Evolutionary conservation across 2,329 filamentous ascomycete species (phyloP).

Genomic region (Myriangium duriaei): DNA sequence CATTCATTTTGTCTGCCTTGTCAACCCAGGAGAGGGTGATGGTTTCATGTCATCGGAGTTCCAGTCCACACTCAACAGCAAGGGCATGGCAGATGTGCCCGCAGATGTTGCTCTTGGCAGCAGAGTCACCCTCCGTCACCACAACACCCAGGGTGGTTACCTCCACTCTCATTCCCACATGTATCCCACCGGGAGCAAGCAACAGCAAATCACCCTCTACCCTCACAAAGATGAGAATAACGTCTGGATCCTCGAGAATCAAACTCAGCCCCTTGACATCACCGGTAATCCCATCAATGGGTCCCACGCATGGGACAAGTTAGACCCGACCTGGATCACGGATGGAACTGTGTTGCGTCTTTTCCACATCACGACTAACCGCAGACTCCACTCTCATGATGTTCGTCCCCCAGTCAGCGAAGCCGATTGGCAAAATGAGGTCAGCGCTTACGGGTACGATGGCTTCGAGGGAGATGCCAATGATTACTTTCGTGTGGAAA

Average conservation of each 20-base stretch:
- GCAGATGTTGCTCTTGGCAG: slow-evolving; percentile 87
- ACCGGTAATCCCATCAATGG: slow-evolving; percentile 64
- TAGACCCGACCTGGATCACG: slow-evolving; percentile 57
- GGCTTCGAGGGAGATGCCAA: slow-evolving; percentile 96
- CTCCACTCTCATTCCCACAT: slow-evolving; percentile 93
- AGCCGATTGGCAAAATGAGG: slow-evolving; percentile 45
- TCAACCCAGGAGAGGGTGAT: slow-evolving; percentile 92
- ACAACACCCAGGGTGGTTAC: slow-evolving; percentile 96
- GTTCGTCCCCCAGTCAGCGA: slow-evolving; percentile 77
- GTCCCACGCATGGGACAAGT: slow-evolving; percentile 68
- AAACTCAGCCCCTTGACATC: slow-evolving; percentile 68
- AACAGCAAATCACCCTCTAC: slow-evolving; percentile 96
- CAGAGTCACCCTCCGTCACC: slow-evolving; percentile 73
- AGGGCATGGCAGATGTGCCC: slow-evolving; percentile 89
- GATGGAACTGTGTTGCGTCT: slow-evolving; percentile 72
- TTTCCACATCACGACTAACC: slow-evolving; percentile 71
- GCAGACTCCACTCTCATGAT: slow-evolving; percentile 91
- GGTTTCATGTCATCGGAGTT: slow-evolving; percentile 99
- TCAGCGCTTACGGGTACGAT: slow-evolving; percentile 89
- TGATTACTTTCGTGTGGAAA: slow-evolving; percentile 88
- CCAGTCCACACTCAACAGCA: slow-evolving; percentile 91
- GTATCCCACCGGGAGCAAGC: slow-evolving; percentile 95
- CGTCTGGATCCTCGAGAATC: slow-evolving; percentile 84
- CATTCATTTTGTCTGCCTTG: slow-evolving; percentile 86
- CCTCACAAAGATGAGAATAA: slow-evolving; percentile 99